Evolutionary conservation across 108 stramenopile species (phyloP), one percentile per base, ranked within the genome.

Genomic region (Conticribra weissflogii): DNA sequence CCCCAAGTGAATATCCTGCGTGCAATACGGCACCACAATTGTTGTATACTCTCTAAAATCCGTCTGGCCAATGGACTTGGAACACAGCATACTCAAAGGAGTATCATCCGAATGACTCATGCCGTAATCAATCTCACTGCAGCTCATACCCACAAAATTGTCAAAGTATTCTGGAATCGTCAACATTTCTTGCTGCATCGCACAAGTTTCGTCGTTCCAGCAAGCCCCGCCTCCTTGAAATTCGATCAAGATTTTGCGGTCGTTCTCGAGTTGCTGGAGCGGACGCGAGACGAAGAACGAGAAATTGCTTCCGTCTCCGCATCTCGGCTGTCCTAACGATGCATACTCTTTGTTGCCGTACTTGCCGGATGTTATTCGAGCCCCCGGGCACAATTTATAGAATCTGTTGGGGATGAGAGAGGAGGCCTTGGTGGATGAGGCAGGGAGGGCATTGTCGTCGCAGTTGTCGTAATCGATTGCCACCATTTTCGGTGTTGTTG

Each of bases 201-300:
- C 49, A 32, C 85, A 86, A 12, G 83, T 84, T 29, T 57, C 57
- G 12, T 54, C 76, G 36, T 84, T 69, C 85, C 85, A 86, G 41
- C 85, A 86, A 0, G 85, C 85, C 27, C 85, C 85, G 1, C 85
- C 85, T 17, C 85, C 85, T 41, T 66, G 56, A 15, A 86, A 70
- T 50, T 86, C 85, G 19, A 86, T 84, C 19, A 86, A 49, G 25
- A 86, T 44, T 52, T 77, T 76, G 14, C 76, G 54, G 3, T 56
- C 50, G 41, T 82, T 73, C 15, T 21, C 22, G 24, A 54, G 36
- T 22, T 71, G 48, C 56, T 86, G 56, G 12, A 57, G 41, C 18
- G 85, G 85, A 25, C 72, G 68, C 1, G 81, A 63, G 32, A 72
- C 41, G 33, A 74, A 79, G 28, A 86, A 86, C 2, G 80, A 66